These are phyloP conservation scores for Lipomyces yarrowii DNA, from an alignment of 1,139 yeast genomes.

Conservation along the genomic window DNA sequence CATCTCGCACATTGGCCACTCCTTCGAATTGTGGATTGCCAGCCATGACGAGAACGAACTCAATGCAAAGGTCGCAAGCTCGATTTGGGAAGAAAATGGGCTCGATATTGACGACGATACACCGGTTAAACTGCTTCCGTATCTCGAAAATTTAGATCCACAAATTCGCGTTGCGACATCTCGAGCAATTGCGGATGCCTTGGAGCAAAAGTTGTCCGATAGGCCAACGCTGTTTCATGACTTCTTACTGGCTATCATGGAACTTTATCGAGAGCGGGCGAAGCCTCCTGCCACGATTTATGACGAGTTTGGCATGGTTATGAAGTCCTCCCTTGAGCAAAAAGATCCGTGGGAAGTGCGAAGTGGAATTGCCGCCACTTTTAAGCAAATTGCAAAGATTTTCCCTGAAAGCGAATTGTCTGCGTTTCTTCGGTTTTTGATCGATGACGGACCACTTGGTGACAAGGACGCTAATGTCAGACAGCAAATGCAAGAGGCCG, in stretches of 20 bases:
- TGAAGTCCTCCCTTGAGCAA: constrained; percentile 61
- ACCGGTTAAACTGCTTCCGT: constrained; percentile 52
- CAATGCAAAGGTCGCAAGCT: constrained; percentile 66
- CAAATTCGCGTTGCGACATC: constrained; percentile 57
- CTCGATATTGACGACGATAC: constrained; percentile 53
- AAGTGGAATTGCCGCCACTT: constrained; percentile 73
- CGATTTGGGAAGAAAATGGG: constrained; percentile 83
- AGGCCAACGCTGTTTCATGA: constrained; percentile 42
- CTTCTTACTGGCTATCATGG: constrained; percentile 51
- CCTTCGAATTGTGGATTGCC: constrained; percentile 77
- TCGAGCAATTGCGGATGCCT: constrained; percentile 58
- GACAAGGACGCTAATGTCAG: constrained; percentile 75
- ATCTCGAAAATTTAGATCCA: constrained; percentile 57
- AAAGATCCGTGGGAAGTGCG: constrained; percentile 84
- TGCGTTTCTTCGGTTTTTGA: constrained; percentile 33
- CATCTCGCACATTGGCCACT: constrained; percentile 56
- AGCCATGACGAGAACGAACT: constrained; percentile 71
- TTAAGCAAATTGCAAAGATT: constrained; percentile 59
- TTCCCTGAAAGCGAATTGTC: constrained; percentile 41
- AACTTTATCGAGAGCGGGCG: constrained; percentile 59
- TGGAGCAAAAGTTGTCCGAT: constrained; percentile 42
- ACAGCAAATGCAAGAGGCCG: constrained; percentile 88
- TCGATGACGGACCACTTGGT: constrained; percentile 50
- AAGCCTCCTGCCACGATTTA: constrained; percentile 76
- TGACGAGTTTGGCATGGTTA: constrained; percentile 78